These are phyloP conservation scores for Vaccinium vitisidaea DNA, from an alignment of 148 eudicot species.

Conservation along the genomic window DNA sequence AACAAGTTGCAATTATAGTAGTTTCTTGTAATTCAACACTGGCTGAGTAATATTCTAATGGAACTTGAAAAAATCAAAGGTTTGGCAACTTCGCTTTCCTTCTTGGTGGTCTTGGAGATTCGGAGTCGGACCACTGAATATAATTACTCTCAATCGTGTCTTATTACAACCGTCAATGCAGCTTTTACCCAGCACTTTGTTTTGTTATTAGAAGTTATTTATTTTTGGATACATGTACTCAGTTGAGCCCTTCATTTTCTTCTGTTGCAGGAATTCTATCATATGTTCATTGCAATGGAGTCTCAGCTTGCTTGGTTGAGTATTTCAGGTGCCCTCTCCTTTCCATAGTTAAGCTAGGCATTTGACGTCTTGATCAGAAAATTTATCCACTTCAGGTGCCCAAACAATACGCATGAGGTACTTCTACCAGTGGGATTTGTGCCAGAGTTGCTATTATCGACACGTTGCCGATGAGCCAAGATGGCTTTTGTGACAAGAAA, in stretches of 20 bases:
- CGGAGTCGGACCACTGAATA: too few species aligned
- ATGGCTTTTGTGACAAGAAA: neutral
- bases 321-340: neutral
- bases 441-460: neutral
- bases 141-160: too few species aligned
- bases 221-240: neutral
- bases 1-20: neutral
- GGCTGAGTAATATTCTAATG: neutral
- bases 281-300: neutral
- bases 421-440: neutral
- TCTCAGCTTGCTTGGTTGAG: neutral
- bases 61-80: neutral
- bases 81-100: too few species aligned
- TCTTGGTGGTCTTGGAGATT: too few species aligned
- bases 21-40: neutral
- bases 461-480: neutral
- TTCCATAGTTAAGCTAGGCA: neutral
- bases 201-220: neutral
- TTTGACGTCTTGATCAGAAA: neutral
- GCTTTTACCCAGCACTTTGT: too few species aligned
- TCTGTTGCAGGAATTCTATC: neutral
- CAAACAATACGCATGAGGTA: neutral
- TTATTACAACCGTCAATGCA: too few species aligned
- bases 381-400: neutral
- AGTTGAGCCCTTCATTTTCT: neutral